phyloP scores from a whole-genome alignment of 768 basidiomycete species.

The Russula griseocarnosa region DNA sequence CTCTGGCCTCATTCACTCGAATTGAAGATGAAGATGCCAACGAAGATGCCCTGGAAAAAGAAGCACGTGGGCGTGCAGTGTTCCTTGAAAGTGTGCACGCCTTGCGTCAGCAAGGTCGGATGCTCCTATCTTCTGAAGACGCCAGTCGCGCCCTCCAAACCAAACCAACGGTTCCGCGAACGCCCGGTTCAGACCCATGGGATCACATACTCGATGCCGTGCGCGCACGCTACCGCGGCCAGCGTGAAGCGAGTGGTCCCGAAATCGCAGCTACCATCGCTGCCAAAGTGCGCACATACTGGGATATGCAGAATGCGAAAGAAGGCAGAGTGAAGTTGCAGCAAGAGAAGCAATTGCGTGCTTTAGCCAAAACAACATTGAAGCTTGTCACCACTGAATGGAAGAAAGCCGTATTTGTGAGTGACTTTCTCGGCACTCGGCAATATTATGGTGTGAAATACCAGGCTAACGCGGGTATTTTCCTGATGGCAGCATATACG shows the following conservation, averaged over 20 bases:
- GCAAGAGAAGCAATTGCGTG: slow-evolving; percentile 64
- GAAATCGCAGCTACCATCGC: slow-evolving; percentile 56
- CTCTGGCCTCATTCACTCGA: slow-evolving; percentile 60
- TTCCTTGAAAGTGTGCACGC: slow-evolving; percentile 43
- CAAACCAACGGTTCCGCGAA: slow-evolving; percentile 21
- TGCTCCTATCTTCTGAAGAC: slow-evolving; percentile 40
- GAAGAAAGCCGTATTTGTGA: slow-evolving; percentile 81
- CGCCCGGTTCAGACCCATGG: slow-evolving; percentile 49
- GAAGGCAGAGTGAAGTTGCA: slow-evolving; percentile 54
- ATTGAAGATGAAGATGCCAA: slow-evolving; percentile 50
- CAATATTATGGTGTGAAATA: background rate
- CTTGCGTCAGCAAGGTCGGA: slow-evolving; percentile 47
- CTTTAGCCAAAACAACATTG: slow-evolving; percentile 66
- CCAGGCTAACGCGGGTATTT: slow-evolving; percentile 7
- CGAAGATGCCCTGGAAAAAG: slow-evolving; percentile 36
- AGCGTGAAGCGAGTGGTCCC: slow-evolving; percentile 37
- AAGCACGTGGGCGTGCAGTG: slow-evolving; percentile 43
- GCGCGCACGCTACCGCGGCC: slow-evolving; percentile 30
- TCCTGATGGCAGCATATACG: slow-evolving; percentile 56
- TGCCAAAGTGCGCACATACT: slow-evolving; percentile 64
- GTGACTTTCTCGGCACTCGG: slow-evolving; percentile 33
- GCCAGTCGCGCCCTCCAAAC: slow-evolving; percentile 28
- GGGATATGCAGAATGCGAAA: slow-evolving; percentile 61
- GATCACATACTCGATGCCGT: slow-evolving; percentile 52
- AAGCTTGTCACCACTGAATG: slow-evolving; percentile 72